Percentiles rank a stretch among this genome's conserved stretches.
These are phyloP conservation scores for Kockiozyma suomiensis DNA, from an alignment of 805 yeast genomes.

Conservation along the genomic window DNA sequence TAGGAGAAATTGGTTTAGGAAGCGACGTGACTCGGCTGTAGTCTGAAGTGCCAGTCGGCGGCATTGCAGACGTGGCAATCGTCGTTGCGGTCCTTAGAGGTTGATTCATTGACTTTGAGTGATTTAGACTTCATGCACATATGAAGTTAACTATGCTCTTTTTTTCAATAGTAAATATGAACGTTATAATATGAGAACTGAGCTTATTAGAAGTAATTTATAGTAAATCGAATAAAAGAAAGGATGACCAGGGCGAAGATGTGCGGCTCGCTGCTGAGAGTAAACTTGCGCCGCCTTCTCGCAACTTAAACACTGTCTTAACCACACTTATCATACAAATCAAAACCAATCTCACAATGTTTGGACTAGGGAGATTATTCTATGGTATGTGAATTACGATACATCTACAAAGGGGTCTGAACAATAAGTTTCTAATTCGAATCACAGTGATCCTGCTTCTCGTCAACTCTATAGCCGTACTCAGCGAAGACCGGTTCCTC, in stretches of 20 bases:
- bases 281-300: no score
- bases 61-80: not conserved
- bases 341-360: slow-evolving; percentile 39
- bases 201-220: no score
- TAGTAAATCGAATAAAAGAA: no score
- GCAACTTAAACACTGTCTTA: no score
- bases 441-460: slow-evolving; percentile 48
- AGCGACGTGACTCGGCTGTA: not conserved
- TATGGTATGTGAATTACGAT: slow-evolving; percentile 37
- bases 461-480: slow-evolving; percentile 73
- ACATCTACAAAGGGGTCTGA: no score
- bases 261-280: no score
- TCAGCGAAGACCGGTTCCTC: slow-evolving; percentile 78
- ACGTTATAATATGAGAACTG: no score
- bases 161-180: no score
- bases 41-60: not conserved
- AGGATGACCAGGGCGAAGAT: no score
- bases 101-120: not conserved
- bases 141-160: not conserved
- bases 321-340: not conserved
- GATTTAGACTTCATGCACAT: not conserved
- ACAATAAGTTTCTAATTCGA: not conserved
- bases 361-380: slow-evolving; percentile 45
- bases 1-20: not conserved
- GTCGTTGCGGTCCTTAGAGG: not conserved